Base-by-base conservation (phyloP, 305 asterid species). In the Fraxinus latifolia region DNA sequence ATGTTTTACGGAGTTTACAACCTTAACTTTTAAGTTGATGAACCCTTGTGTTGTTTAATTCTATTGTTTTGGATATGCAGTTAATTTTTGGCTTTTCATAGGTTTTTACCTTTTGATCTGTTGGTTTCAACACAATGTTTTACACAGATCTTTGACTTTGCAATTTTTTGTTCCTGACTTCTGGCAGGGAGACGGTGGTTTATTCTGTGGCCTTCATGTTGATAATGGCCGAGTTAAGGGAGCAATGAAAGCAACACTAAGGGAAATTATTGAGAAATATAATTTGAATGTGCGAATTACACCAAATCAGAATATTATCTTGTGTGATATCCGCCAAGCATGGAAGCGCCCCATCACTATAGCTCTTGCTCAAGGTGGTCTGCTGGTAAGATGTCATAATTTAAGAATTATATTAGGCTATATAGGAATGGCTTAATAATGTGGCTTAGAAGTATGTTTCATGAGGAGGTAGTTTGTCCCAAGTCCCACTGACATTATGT, bases 121-220 rank as follows among this genome's bases (percentile, higher is more conserved):
- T 81, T 19, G 25, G 25, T 77, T 55, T 42, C 15, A 19, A 36
- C 31, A 53, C 42, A 23, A 17, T 36, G 36, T 80, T 80, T 71
- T 31, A 12, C 17, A n/a, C 32, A 39, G 9, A 15, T 72, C 23
- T 72, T 42, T 77, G 44, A 6, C 78, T 42, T 75, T 27, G 3
- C 53, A 53, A 68, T 1, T 29, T 78, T 39, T 58, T 75, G 27
- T 29, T 78, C 73, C n/a, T 44, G 65, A 53, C 42, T 74, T 79
- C 11, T 75, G 79, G 78, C 84, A 89, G 89, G 92, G 90, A 68
- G 89, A 86, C n/a, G 89, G 90, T 50, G 71, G 81, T 74, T 83
- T 89, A 71, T 87, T 87, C 80, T 91, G 94, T 78, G 94, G 94
- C 77, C 91, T 91, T 75, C 92, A 89, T 82, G 94, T 91, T 23